A percentile compares a stretch with the other conserved stretches of the same genome.
phyloP scores from a whole-genome alignment of 139 green algal genomes.

The Micractinium sp. region DNA sequence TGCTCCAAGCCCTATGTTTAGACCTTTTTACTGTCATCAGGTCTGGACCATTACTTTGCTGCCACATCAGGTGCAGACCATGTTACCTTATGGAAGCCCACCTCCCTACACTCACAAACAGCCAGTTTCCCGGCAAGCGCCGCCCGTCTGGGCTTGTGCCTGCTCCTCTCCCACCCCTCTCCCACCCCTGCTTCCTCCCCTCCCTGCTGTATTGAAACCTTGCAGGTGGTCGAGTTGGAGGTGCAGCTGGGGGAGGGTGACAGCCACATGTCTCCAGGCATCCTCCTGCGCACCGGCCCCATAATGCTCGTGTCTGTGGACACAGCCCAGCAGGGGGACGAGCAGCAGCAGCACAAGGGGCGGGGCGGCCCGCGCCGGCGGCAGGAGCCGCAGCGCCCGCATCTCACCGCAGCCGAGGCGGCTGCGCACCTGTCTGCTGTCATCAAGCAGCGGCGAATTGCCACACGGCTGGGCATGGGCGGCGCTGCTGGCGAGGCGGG shows the following conservation, averaged over 20 bases:
- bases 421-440: constrained; percentile 7
- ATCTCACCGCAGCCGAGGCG: constrained; percentile 7
- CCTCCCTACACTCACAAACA: too few species aligned
- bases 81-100: too few species aligned
- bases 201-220: too few species aligned
- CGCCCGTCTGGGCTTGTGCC: neutral
- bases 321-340: neutral
- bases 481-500: neutral
- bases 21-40: neutral
- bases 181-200: neutral
- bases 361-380: neutral
- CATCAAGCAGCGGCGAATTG: constrained; percentile 24
- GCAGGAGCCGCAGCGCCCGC: neutral
- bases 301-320: constrained; percentile 15
- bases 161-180: neutral
- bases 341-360: neutral
- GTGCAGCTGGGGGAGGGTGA: neutral
- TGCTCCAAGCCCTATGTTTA: too few species aligned
- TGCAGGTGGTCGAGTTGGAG: constrained; percentile 33
- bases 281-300: constrained; percentile 27
- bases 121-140: too few species aligned
- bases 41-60: neutral
- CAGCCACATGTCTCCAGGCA: neutral
- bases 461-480: neutral
- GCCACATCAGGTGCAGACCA: too few species aligned